These are phyloP conservation scores for Calonectria multiphialidica DNA, from an alignment of 2,329 filamentous ascomycete genomes.

Conservation along the genomic window DNA sequence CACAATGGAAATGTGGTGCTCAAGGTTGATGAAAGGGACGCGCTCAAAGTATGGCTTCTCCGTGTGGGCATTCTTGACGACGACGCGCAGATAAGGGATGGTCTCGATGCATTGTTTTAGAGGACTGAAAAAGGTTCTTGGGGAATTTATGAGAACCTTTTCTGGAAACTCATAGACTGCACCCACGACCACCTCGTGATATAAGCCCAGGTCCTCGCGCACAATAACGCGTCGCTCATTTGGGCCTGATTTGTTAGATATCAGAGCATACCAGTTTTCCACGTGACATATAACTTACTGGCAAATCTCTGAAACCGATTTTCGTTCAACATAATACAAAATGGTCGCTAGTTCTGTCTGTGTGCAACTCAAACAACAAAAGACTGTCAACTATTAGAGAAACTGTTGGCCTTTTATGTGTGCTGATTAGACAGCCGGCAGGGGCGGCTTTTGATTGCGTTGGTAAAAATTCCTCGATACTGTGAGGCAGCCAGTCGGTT, in stretches of 20 bases:
- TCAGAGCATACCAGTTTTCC: neutral
- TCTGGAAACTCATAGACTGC: slow-evolving; percentile 1
- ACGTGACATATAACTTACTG: neutral
- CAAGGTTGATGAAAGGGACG: slow-evolving; percentile 27
- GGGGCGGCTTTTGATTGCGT: neutral
- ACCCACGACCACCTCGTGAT: slow-evolving; percentile 8
- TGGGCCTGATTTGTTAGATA: neutral
- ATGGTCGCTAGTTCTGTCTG: neutral
- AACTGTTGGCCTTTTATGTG: neutral
- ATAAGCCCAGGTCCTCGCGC: slow-evolving; percentile 13
- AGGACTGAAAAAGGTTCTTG: slow-evolving; percentile 27
- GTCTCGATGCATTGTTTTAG: slow-evolving; percentile 33
- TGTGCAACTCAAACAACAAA: no score
- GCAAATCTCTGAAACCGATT: neutral
- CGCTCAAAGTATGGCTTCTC: slow-evolving; percentile 40
- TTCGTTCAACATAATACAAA: neutral
- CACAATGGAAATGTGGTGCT: slow-evolving; percentile 33
- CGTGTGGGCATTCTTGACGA: slow-evolving; percentile 31
- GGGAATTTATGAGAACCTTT: neutral
- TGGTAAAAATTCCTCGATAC: neutral
- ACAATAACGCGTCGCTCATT: slow-evolving; percentile 11
- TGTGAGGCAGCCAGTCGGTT: neutral
- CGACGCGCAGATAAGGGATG: slow-evolving; percentile 37
- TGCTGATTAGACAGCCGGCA: no score
- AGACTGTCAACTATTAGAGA: no score